These are phyloP conservation scores for Trichosporon ovoides DNA, from an alignment of 1,284 basidiomycete species.

Conservation along the genomic window DNA sequence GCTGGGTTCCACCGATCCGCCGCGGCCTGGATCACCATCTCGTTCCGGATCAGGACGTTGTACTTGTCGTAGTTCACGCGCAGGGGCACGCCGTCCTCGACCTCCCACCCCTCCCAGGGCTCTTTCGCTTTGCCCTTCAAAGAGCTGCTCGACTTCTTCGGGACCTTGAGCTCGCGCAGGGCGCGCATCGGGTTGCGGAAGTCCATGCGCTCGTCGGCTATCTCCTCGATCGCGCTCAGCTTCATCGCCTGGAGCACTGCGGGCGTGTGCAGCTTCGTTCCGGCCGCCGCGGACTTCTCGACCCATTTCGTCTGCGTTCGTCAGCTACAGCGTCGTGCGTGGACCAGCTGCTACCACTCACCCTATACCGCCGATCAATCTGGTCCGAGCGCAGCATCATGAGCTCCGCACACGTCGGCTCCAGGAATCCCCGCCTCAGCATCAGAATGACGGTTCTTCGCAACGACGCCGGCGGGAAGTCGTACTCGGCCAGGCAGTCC, in stretches of 20 bases:
- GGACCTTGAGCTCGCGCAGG: conserved; percentile 21
- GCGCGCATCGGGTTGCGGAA: conserved; percentile 32
- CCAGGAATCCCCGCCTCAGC: conserved; percentile 27
- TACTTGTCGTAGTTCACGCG: conserved; percentile 79
- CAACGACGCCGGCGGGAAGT: not conserved
- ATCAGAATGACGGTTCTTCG: conserved; percentile 15
- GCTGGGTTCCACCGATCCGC: conserved; percentile 70
- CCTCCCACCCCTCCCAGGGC: conserved; percentile 11
- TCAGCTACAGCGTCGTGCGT: not conserved
- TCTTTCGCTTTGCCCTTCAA: conserved; percentile 17
- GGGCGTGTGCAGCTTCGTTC: conserved; percentile 44
- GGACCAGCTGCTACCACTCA: conserved; percentile 12
- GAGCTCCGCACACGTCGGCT: conserved; percentile 31
- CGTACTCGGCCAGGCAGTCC: not conserved
- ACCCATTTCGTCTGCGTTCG: conserved; percentile 22
- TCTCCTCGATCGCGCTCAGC: conserved; percentile 6
- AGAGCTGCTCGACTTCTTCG: conserved; percentile 7
- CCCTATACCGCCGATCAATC: conserved; percentile 27
- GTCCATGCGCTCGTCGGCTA: conserved; percentile 29
- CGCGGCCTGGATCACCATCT: conserved; percentile 68
- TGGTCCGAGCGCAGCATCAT: conserved; percentile 32
- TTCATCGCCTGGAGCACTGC: conserved; percentile 40
- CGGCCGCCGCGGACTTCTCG: conserved; percentile 21
- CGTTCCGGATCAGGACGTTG: conserved; percentile 80
- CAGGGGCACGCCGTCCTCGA: conserved; percentile 26